These are phyloP conservation scores for Kodamaea laetipori DNA, from an alignment of 805 yeast species.

Conservation along the genomic window DNA sequence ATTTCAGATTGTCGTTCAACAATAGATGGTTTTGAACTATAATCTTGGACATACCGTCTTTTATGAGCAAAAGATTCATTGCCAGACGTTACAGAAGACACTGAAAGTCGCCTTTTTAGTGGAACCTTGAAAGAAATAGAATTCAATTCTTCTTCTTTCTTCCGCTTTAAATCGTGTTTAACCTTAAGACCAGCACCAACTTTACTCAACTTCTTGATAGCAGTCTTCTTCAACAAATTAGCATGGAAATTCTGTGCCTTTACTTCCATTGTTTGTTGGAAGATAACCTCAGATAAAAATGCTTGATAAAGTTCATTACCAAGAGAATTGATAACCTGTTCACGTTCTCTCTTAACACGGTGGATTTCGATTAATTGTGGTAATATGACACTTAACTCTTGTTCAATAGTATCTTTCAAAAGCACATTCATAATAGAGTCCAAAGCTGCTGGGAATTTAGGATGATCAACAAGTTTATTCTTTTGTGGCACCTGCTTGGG, in stretches of 20 bases:
- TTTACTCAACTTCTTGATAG: slow-evolving; percentile 33
- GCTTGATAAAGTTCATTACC: slow-evolving; percentile 57
- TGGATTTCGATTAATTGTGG: slow-evolving; percentile 27
- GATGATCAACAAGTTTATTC: slow-evolving; percentile 26
- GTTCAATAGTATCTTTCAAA: slow-evolving; percentile 22
- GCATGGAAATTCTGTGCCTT: slow-evolving; percentile 47
- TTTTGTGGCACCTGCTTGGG: slow-evolving; percentile 1
- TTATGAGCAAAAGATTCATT: slow-evolving; percentile 18
- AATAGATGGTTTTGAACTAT: slow-evolving; percentile 14
- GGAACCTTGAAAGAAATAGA: slow-evolving; percentile 26
- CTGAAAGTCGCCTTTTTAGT: slow-evolving; percentile 22
- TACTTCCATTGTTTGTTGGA: slow-evolving; percentile 41
- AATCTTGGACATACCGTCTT: slow-evolving; percentile 17
- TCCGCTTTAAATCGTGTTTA: slow-evolving; percentile 31
- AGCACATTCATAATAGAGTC: slow-evolving; percentile 23
- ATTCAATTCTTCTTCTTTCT: slow-evolving; percentile 36
- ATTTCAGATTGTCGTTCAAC: slow-evolving; percentile 36
- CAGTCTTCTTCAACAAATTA: slow-evolving; percentile 28
- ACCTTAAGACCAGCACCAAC: slow-evolving; percentile 25
- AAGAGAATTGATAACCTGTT: slow-evolving; percentile 36
- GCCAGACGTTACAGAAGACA: slow-evolving; percentile 9
- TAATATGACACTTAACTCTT: slow-evolving; percentile 28
- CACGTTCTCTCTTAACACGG: slow-evolving; percentile 24
- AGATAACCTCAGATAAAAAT: slow-evolving; percentile 59
- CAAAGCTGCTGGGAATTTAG: slow-evolving; percentile 32